Evolutionary conservation across 1,139 yeast species (phyloP).

Genomic region (Pichia sp.): DNA sequence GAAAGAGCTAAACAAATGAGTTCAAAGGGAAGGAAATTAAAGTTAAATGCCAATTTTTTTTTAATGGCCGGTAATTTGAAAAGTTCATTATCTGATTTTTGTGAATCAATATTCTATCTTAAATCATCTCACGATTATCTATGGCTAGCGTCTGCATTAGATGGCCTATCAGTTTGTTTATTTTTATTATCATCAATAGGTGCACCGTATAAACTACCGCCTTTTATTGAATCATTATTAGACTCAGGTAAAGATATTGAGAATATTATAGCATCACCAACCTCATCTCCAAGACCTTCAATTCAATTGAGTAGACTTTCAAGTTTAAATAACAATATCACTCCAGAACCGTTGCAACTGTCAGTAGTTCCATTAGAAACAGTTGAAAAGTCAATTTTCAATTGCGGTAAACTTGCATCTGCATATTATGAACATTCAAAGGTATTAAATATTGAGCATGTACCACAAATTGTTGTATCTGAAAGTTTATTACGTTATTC

Average conservation of each 20-base stretch:
- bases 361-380: slow-evolving; percentile 18
- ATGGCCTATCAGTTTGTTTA: slow-evolving; percentile 66
- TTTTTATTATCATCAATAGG: slow-evolving; percentile 55
- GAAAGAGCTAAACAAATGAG: slow-evolving; percentile 30
- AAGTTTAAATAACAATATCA: neutral
- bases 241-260: slow-evolving; percentile 18
- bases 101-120: slow-evolving; percentile 60
- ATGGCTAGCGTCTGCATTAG: slow-evolving; percentile 86
- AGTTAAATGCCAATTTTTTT: slow-evolving; percentile 69
- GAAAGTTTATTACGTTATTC: slow-evolving; percentile 63
- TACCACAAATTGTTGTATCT: slow-evolving; percentile 75
- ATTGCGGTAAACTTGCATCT: slow-evolving; percentile 44
- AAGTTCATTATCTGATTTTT: slow-evolving; percentile 64
- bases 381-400: slow-evolving; percentile 45
- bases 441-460: slow-evolving; percentile 60
- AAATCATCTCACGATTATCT: slow-evolving; percentile 64
- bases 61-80: slow-evolving; percentile 71
- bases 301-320: slow-evolving; percentile 19
- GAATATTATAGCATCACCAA: slow-evolving; percentile 32
- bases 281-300: slow-evolving; percentile 43
- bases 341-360: slow-evolving; percentile 7
- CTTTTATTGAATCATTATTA: slow-evolving; percentile 32
- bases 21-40: slow-evolving; percentile 61
- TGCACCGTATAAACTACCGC: slow-evolving; percentile 56
- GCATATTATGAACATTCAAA: slow-evolving; percentile 56